These are phyloP conservation scores for Calonectria honghensis DNA, from an alignment of 2,329 filamentous ascomycete species.

Conservation along the genomic window DNA sequence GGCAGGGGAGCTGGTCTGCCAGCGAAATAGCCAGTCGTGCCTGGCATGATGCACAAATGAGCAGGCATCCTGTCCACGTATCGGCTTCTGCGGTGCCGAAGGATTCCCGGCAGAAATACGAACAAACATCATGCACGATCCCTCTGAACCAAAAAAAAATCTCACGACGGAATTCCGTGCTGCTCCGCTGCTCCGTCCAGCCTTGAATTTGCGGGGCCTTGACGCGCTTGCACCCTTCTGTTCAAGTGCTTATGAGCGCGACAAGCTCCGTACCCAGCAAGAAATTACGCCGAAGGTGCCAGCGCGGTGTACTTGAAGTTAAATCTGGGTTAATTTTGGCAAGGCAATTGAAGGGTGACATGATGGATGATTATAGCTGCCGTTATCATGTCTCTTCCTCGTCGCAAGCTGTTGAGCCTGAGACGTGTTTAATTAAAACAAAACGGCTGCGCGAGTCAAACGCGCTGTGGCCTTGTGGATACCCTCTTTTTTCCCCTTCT, in stretches of 20 bases:
- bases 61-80: neutral
- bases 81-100: constrained; percentile 3
- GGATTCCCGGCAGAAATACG: constrained; percentile 12
- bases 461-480: constrained; percentile 8
- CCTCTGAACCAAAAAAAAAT: neutral
- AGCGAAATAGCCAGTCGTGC: neutral
- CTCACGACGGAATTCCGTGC: neutral
- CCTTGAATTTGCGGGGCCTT: constrained; percentile 13
- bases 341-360: neutral
- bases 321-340: constrained; percentile 7
- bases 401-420: no score
- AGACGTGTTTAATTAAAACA: neutral
- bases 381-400: neutral
- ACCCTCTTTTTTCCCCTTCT: neutral
- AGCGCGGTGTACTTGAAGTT: neutral
- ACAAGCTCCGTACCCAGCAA: neutral
- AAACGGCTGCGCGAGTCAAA: neutral
- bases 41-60: neutral
- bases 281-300: constrained; percentile 13
- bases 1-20: neutral
- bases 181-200: neutral
- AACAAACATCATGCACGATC: neutral
- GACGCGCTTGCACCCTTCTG: constrained; percentile 2
- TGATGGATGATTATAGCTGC: neutral
- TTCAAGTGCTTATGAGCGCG: constrained; percentile 9